These are phyloP conservation scores for Platanthera zijinensis DNA, from an alignment of 106 monocot species.

Conservation along the genomic window DNA sequence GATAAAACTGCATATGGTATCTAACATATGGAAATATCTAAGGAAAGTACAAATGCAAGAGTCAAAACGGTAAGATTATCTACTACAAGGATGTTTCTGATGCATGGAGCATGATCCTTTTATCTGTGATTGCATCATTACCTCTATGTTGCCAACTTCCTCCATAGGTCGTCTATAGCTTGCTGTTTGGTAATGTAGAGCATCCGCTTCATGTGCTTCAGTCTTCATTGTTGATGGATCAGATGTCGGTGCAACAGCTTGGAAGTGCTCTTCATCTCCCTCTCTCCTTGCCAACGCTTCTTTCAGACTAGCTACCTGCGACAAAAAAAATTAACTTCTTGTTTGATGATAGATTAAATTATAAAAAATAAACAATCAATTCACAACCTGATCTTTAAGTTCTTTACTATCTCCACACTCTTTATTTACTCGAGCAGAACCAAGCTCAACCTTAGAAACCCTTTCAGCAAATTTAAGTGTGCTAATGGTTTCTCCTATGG, in stretches of 20 bases:
- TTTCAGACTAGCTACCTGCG: constrained; percentile 73
- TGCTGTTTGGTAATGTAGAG: constrained; percentile 14
- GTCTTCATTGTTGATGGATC: constrained; percentile 30
- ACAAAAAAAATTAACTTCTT: not conserved
- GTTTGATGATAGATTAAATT: not conserved
- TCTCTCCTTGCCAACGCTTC: constrained; percentile 61
- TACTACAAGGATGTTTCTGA: too few relatives aligned
- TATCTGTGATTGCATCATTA: constrained; percentile 8
- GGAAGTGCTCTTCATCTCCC: constrained; percentile 32
- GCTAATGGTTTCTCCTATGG: constrained; percentile 83
- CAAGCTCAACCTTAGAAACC: constrained; percentile 94
- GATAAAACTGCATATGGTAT: too few relatives aligned
- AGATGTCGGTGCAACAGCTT: constrained; percentile 18
- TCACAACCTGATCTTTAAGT: constrained; percentile 84
- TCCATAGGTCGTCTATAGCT: constrained; percentile 51
- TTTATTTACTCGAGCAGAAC: constrained; percentile 76
- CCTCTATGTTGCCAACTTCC: constrained; percentile 79
- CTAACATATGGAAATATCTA: too few relatives aligned
- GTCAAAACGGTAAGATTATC: too few relatives aligned
- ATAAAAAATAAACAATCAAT: not conserved
- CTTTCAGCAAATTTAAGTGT: constrained; percentile 97
- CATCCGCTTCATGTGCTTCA: constrained; percentile 19
- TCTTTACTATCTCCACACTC: constrained; percentile 71
- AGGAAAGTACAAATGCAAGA: too few relatives aligned
- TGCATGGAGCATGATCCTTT: too few relatives aligned